Percentiles rank a stretch among this genome's conserved stretches.
Evolutionary conservation across 2,329 filamentous ascomycete species (phyloP).

Genomic region (Neophaeococcomyces mojaviensis): DNA sequence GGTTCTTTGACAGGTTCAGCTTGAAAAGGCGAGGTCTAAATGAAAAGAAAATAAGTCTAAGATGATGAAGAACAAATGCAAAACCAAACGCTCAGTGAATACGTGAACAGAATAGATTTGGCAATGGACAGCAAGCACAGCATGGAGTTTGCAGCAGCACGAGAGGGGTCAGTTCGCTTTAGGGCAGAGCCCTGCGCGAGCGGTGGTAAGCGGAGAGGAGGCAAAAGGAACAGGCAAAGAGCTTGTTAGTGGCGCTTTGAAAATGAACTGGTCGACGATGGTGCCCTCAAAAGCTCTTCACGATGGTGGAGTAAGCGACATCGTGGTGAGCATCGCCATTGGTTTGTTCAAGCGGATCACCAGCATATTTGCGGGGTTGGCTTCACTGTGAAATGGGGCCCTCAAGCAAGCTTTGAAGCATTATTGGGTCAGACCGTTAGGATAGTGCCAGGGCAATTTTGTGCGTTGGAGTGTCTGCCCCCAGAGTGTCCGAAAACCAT

Average conservation of each 20-base stretch:
- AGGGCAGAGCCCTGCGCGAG: neutral
- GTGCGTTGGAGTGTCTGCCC: neutral
- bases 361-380: conserved; percentile 7
- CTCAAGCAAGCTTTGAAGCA: neutral
- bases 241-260: conserved; percentile 7
- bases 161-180: conserved; percentile 10
- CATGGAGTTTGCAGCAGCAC: neutral
- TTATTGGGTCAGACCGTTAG: neutral
- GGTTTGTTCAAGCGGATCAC: conserved; percentile 3
- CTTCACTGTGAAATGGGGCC: conserved; percentile 3
- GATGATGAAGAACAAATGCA: neutral
- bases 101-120: neutral
- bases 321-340: neutral
- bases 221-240: conserved; percentile 8
- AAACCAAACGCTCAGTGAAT: neutral
- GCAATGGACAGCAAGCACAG: conserved; percentile 2
- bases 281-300: conserved; percentile 1
- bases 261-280: conserved; percentile 8
- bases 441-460: conserved; percentile 2
- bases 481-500: neutral
- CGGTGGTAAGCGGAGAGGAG: neutral
- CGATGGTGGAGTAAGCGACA: neutral
- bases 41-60: conserved; percentile 1
- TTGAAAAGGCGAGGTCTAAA: conserved; percentile 1
- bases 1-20: too few species aligned